These are phyloP conservation scores for Solanum paucissectum DNA, from an alignment of 257 asterid genomes.

Conservation along the genomic window DNA sequence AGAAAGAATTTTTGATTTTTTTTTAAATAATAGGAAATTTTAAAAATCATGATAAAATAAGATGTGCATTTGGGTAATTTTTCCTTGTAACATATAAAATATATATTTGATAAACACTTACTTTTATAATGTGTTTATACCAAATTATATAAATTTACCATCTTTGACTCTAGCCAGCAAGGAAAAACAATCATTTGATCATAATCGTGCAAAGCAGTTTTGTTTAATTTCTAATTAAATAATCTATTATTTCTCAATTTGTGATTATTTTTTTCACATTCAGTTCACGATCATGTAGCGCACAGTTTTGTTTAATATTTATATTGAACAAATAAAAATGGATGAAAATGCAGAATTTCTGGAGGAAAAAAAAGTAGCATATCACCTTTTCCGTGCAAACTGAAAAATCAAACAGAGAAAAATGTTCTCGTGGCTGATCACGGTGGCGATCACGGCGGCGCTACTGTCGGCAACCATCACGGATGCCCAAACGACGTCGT, in stretches of 20 bases:
- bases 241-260: background rate
- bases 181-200: background rate
- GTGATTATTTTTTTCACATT: background rate
- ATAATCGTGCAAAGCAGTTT: background rate
- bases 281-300: background rate
- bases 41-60: too few relatives aligned
- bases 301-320: background rate
- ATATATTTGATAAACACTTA: too few relatives aligned
- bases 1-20: too few relatives aligned
- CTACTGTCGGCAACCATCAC: background rate
- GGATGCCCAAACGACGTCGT: slow-evolving; percentile 25
- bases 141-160: background rate
- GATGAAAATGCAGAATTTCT: background rate
- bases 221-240: background rate
- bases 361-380: background rate
- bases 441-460: slow-evolving; percentile 19
- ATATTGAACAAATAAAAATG: too few relatives aligned
- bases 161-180: too few relatives aligned
- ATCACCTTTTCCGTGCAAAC: background rate
- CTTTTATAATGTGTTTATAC: background rate
- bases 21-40: too few relatives aligned
- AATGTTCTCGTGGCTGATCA: slow-evolving; percentile 5
- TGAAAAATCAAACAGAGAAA: background rate
- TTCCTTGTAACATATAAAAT: too few relatives aligned
- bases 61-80: rapidly evolving